A percentile compares a stretch with the other conserved stretches of the same genome.
Conservation (phyloP, 225 moss, liverwort and hornwort genomes). For the Sphagnum contortum region DNA sequence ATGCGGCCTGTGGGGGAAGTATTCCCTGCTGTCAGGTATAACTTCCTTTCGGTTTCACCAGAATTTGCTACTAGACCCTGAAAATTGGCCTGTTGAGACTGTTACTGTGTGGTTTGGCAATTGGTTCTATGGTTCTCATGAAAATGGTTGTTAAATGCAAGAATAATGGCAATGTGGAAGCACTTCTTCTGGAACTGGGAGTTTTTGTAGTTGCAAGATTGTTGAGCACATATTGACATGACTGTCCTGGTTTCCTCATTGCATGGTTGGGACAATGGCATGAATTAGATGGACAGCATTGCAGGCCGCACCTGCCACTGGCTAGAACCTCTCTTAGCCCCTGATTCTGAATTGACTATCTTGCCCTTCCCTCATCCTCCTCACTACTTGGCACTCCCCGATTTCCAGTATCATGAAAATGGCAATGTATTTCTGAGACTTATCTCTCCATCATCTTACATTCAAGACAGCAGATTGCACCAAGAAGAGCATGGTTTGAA, state of each 20-base stretch:
- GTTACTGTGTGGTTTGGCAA: no score
- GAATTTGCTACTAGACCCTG: no score
- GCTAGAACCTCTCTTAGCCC: conserved; percentile 74
- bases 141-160: no score
- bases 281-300: conserved; percentile 65
- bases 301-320: conserved; percentile 88
- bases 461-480: no score
- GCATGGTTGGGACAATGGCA: background rate
- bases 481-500: no score
- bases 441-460: no score
- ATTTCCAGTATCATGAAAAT: conserved; percentile 89
- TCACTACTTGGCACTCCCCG: conserved; percentile 85
- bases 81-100: no score
- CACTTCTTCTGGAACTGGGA: background rate
- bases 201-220: no score
- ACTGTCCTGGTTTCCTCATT: no score
- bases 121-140: no score
- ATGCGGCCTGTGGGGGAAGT: conserved; percentile 96
- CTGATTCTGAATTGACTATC: conserved; percentile 55
- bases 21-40: conserved; percentile 96
- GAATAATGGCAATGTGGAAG: no score
- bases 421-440: conserved; percentile 40
- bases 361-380: conserved; percentile 65
- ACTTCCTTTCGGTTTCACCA: background rate
- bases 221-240: no score